phyloP scores from a whole-genome alignment of 2,329 filamentous ascomycete genomes.

The Helminthosporium solani region DNA sequence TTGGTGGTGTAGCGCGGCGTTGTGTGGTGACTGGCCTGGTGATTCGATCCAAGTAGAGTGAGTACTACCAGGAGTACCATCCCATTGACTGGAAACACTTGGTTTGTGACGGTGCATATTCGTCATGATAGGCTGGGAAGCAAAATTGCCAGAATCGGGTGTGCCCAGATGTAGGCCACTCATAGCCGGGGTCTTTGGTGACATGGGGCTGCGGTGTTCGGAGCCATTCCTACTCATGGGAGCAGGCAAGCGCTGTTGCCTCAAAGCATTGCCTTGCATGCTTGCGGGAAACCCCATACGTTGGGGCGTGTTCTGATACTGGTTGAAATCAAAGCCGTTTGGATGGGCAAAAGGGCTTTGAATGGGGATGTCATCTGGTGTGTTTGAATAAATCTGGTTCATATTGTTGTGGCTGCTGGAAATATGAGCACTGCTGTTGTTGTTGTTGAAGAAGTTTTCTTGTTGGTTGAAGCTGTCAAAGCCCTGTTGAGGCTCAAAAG shows the following conservation, averaged over 20 bases:
- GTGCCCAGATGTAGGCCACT: slow-evolving; percentile 70
- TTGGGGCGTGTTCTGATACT: slow-evolving; percentile 69
- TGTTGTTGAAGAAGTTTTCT: slow-evolving; percentile 47
- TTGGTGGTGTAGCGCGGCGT: slow-evolving; percentile 65
- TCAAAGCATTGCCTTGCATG: slow-evolving; percentile 35
- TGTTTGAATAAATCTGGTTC: slow-evolving; percentile 78
- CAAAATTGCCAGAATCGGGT: slow-evolving; percentile 71
- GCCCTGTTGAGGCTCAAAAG: slow-evolving; percentile 49
- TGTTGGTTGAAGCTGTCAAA: slow-evolving; percentile 56
- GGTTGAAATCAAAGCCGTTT: slow-evolving; percentile 69
- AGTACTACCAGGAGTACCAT: slow-evolving; percentile 79
- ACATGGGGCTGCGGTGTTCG: slow-evolving; percentile 75
- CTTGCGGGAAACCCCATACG: slow-evolving; percentile 44
- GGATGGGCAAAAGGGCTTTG: slow-evolving; percentile 81
- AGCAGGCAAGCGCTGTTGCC: slow-evolving; percentile 35
- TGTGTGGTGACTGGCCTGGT: slow-evolving; percentile 80
- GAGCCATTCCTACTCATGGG: slow-evolving; percentile 63
- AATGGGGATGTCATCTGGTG: slow-evolving; percentile 86
- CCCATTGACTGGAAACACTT: slow-evolving; percentile 84
- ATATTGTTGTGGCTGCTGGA: slow-evolving; percentile 69
- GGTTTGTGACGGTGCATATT: slow-evolving; percentile 71
- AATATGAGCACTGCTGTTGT: slow-evolving; percentile 42
- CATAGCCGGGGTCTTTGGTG: slow-evolving; percentile 79
- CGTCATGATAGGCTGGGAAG: slow-evolving; percentile 75
- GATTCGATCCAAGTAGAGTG: slow-evolving; percentile 78